Evolutionary conservation across 192 early-diverging fungal genomes (phyloP).

Genomic region (Mortierella claussenii): DNA sequence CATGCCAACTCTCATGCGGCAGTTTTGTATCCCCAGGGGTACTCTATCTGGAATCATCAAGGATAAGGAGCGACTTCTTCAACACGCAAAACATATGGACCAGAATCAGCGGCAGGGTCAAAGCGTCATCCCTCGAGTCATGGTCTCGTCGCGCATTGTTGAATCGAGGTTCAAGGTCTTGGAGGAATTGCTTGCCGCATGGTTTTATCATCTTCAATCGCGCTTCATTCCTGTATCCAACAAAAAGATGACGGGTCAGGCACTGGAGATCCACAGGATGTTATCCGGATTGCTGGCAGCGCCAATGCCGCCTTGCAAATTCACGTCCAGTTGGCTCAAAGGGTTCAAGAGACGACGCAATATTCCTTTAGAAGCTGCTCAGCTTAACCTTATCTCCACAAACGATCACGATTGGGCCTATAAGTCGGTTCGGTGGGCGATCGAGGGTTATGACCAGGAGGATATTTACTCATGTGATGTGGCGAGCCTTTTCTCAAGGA

Average conservation of each 20-base stretch:
- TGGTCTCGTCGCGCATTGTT: not conserved
- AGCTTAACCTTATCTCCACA: not conserved
- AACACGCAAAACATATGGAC: no score
- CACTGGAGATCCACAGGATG: constrained; percentile 7
- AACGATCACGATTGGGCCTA: not conserved
- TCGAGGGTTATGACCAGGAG: not conserved
- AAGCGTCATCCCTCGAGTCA: not conserved
- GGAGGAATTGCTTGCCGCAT: constrained; percentile 3
- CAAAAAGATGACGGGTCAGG: constrained; percentile 2
- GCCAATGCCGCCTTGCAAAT: not conserved
- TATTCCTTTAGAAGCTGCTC: not conserved
- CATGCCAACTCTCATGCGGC: not conserved
- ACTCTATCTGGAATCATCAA: constrained; percentile 10
- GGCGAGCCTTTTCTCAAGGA: not conserved
- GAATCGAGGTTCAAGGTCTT: not conserved
- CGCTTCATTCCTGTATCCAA: not conserved
- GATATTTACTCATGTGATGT: constrained; percentile 7
- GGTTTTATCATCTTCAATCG: not conserved
- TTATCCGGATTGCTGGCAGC: not conserved
- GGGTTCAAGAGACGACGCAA: constrained; percentile 4
- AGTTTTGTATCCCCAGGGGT: not conserved
- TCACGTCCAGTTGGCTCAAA: constrained; percentile 8
- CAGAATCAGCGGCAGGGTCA: no score
- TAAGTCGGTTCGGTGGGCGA: not conserved
- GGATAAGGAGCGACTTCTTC: not conserved